Percentiles rank a stretch among this genome's conserved stretches.
phyloP scores from a whole-genome alignment of 2,329 filamentous ascomycete genomes.

The Cercospora berteroae region DNA sequence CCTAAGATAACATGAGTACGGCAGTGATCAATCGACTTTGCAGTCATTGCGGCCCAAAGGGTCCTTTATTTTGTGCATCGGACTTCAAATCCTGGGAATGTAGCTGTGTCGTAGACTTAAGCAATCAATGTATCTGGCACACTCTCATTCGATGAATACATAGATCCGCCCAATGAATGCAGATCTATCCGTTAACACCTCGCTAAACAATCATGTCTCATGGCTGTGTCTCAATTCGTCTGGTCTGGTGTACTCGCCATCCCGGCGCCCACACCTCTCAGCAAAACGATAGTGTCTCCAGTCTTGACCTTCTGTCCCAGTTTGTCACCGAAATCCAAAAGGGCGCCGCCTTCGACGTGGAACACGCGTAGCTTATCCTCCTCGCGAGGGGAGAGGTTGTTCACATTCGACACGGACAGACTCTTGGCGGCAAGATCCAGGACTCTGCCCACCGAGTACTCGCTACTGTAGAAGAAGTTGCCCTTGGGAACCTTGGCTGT shows the following conservation, averaged over 20 bases:
- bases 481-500: conserved; percentile 73
- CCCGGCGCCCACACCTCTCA: conserved; percentile 77
- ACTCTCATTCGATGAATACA: background rate
- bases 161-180: background rate
- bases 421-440: conserved; percentile 74
- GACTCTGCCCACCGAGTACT: conserved; percentile 86
- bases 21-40: too few species aligned
- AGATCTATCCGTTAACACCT: background rate
- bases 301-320: conserved; percentile 68
- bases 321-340: conserved; percentile 87
- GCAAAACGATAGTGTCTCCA: conserved; percentile 85
- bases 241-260: conserved; percentile 36
- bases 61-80: too few species aligned
- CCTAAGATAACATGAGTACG: too few species aligned
- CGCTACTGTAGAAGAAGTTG: conserved; percentile 53
- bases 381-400: conserved; percentile 73
- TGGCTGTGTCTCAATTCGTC: conserved; percentile 15
- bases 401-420: conserved; percentile 78
- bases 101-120: background rate
- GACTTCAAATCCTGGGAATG: too few species aligned
- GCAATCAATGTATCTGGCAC: background rate
- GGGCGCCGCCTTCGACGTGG: conserved; percentile 82
- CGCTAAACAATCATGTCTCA: background rate
- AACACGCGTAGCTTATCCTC: conserved; percentile 82
- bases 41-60: too few species aligned